phyloP scores from a whole-genome alignment of 2,329 filamentous ascomycete species.

The Chlorencoelia australis region DNA sequence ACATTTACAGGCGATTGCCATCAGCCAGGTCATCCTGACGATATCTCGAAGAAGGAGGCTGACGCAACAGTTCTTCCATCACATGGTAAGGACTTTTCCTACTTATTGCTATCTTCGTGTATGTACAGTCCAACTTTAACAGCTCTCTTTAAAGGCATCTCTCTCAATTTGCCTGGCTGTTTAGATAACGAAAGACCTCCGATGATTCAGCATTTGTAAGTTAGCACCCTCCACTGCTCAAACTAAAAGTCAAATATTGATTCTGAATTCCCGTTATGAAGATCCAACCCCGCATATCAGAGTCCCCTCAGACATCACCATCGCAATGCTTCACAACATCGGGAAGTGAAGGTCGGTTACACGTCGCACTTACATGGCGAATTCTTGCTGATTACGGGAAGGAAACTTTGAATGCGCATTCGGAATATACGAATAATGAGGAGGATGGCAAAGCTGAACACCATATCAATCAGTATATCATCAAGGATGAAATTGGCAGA shows the following conservation, averaged over 20 bases:
- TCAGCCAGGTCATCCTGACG: constrained; percentile 15
- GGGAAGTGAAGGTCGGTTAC: constrained; percentile 42
- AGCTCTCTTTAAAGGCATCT: constrained; percentile 16
- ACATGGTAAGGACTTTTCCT: constrained; percentile 31
- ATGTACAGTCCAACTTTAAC: too few relatives aligned
- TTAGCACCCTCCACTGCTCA: too few relatives aligned
- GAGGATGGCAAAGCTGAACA: constrained; percentile 73
- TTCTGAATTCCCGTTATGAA: too few relatives aligned
- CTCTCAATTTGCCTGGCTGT: constrained; percentile 34
- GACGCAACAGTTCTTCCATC: constrained; percentile 34
- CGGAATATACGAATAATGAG: constrained; percentile 77
- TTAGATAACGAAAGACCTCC: constrained; percentile 31
- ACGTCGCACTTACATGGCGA: not conserved
- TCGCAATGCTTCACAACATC: constrained; percentile 47
- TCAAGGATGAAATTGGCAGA: constrained; percentile 90
- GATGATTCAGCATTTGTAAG: constrained; percentile 24
- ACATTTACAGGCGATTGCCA: constrained; percentile 8
- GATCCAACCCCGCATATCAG: constrained; percentile 38
- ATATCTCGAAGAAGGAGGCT: constrained; percentile 20
- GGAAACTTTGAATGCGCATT: constrained; percentile 87
- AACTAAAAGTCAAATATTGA: too few relatives aligned
- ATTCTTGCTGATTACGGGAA: constrained; percentile 2
- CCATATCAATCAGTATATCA: constrained; percentile 88
- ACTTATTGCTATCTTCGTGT: constrained; percentile 4
- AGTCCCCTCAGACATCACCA: constrained; percentile 57